Evolutionary conservation across 2,329 filamentous ascomycete species (phyloP), one percentile per base, ranked within the genome.

Genomic region (Colletotrichum noveboracense): DNA sequence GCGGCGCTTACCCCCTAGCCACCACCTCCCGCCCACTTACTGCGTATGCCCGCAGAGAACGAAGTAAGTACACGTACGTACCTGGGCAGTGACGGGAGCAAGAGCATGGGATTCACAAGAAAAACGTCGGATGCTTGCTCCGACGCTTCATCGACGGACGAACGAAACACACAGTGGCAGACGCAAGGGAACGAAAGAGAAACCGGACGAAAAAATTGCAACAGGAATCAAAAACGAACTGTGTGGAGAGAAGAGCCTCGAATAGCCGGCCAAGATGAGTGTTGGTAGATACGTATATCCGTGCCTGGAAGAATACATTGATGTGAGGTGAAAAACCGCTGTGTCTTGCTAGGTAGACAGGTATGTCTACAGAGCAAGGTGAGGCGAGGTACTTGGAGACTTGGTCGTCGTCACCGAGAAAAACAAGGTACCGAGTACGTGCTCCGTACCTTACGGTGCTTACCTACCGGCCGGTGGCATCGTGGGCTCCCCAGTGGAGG

Each of bases 241-340:
- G 43, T 75, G 71, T 75, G 74, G 74, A 66, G 58, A 74, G 48
- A 52, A 73, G 71, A 76, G 71, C 74, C 71, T 76, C 74, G 65
- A 75, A 76, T 76, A 76, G 74, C 74, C 74, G 74, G 74, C 55
- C 34, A 32, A 48, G 30, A 58, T 65, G 60, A 9, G 18, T 66
- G 60, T 13, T 24, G 34, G 12, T 21, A 58, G 64, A 58, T 60
- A 68, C 64, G 70, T 64, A 67, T 18, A 2, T 12, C 26, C 16
- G 56, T 75, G 32, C 30, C 16, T 18, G 30, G 43, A 21, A 52
- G n/a, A 52, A 52, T 52, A 52, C 43, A 52, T 52, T 3, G 43
- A 52, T 0, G 18, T 12, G 18, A 28, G 32, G 7, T 34, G 60
- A 21, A n/a, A 18, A 34, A 26, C 30, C 16, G 48, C 18, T 26